Evolutionary conservation across 495 filamentous ascomycete species (phyloP), one percentile per base, ranked within the genome.

Genomic region (Aspergillus incahuasiensis): DNA sequence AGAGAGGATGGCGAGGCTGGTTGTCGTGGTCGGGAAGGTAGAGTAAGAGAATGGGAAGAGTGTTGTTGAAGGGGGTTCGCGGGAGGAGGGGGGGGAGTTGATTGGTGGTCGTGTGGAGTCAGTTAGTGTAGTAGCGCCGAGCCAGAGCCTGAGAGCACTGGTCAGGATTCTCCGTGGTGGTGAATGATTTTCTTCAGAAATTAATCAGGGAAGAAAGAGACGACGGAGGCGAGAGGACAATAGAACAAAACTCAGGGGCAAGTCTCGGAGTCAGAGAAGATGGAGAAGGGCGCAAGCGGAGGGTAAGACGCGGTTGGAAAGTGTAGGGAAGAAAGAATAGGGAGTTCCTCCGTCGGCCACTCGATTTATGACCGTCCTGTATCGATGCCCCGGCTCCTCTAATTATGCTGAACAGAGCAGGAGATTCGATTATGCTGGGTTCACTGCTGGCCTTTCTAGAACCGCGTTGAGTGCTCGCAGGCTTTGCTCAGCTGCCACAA

Each of bases 221-320:
- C 16, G 35, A 8, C 24, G 38, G 52, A 19, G 45, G 13, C 4
- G 9, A 35, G 32, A 35, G 32, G 32, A 35, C 4, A 11, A 5
- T 35, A 11, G 12, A 15, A 35, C 9, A 44, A 39, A 58, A 49
- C 48, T 54, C 53, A 63, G 56, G 13, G 13, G 38, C 34, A 35
- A 15, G n/a, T n/a, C n/a, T n/a, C n/a, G n/a, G n/a, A n/a, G 15
- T 18, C 38, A 55, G 60, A 54, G 59, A 52, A 53, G 61, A 66
- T 56, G 63, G 64, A 63, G 54, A 47, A 28, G 32, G 8, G n/a
- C 6, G 32, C 32, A 35, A 35, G 32, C 32, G 32, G 32, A 35
- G 32, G 12, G 32, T 35, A 35, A 35, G 13, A 35, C 12, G 32
- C 32, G 32, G 32, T 7, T 35, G 32, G 4, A 35, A 12, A 30